Base-by-base conservation (phyloP, 2,329 filamentous ascomycete genomes). In the Verticillium klebahnii region DNA sequence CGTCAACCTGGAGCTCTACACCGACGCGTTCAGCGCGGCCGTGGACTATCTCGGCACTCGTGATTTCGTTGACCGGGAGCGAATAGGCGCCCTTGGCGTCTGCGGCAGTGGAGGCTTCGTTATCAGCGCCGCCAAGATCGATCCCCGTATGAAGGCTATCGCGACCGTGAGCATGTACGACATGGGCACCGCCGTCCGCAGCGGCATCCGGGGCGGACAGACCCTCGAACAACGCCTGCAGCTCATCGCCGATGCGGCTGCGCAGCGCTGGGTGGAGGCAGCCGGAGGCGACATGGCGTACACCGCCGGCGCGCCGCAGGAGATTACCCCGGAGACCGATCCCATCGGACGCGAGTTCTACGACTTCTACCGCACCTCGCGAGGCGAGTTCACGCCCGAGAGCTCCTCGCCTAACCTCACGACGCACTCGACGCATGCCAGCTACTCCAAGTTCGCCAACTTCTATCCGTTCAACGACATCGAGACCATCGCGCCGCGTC, bases 41-140 rank as follows among this genome's bases (percentile, higher is more conserved):
- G 71, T 73, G 15, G 71, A 72, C 62, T 73, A 71, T 15, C 69
- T 74, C n/a, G 64, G 63, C 31, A 36, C 50, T 1, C 66, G 66
- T 50, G 52, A 60, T 23, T 69, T 66, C 40, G 64, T 73, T 45
- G 65, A 72, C 56, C 67, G 67, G 34, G 67, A 69, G 64, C 69
- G 69, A 4, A 73, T 73, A 45, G 71, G 71, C 23, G 71, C 45
- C 23, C 56, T 73, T 12, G 71, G 71, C 15, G 70, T 73, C 58
- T 73, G 71, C 40, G 71, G 68, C 37, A 72, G 71, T 39, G 71
- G 70, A 25, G 67, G 64, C 7, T 73, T 68, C 54, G 60, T 72
- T 9, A 70, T 76, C 63, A 72, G 71, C 61, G 74, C 74, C 0
- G 73, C 74, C 3, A 75, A 75, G 62, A 70, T 74, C n/a, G 64